Conservation (phyloP, 1,139 yeast genomes). For the Kodamaea alishanica region DNA sequence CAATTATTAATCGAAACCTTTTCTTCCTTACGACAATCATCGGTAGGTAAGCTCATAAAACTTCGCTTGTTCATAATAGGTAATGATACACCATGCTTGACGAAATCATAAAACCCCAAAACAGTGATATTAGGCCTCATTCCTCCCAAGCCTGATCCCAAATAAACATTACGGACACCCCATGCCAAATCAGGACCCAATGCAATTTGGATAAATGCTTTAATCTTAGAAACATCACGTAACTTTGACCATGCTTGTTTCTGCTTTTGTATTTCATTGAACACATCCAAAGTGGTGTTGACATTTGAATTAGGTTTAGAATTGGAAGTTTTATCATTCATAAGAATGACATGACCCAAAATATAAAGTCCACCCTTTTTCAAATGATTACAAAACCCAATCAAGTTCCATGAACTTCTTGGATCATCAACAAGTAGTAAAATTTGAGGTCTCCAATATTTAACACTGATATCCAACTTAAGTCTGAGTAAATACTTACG, state of each 20-base stretch:
- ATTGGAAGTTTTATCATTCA: constrained; percentile 35
- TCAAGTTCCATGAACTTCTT: constrained; percentile 83
- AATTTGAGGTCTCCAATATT: constrained; percentile 97
- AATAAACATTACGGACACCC: constrained; percentile 91
- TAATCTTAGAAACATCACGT: constrained; percentile 70
- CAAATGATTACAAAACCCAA: constrained; percentile 89
- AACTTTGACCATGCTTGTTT: constrained; percentile 79
- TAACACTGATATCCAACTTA: constrained; percentile 82
- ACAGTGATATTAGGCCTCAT: constrained; percentile 96
- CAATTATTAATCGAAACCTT: constrained; percentile 74
- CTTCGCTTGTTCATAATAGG: constrained; percentile 18
- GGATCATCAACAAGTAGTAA: constrained; percentile 86
- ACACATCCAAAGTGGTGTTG: constrained; percentile 26
- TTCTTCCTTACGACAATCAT: constrained; percentile 66
- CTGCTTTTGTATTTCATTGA: constrained; percentile 66
- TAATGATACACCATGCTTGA: constrained; percentile 36
- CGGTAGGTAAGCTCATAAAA: constrained; percentile 63
- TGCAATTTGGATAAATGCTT: constrained; percentile 91
- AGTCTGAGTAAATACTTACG: constrained; percentile 80
- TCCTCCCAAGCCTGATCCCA: constrained; percentile 95
- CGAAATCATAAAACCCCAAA: constrained; percentile 74
- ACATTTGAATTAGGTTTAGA: not conserved
- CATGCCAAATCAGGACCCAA: constrained; percentile 84
- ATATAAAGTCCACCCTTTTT: constrained; percentile 93
- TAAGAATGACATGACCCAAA: constrained; percentile 83